These are phyloP conservation scores for Aspergillus egyptiacus DNA, from an alignment of 495 filamentous ascomycete species.

Conservation along the genomic window DNA sequence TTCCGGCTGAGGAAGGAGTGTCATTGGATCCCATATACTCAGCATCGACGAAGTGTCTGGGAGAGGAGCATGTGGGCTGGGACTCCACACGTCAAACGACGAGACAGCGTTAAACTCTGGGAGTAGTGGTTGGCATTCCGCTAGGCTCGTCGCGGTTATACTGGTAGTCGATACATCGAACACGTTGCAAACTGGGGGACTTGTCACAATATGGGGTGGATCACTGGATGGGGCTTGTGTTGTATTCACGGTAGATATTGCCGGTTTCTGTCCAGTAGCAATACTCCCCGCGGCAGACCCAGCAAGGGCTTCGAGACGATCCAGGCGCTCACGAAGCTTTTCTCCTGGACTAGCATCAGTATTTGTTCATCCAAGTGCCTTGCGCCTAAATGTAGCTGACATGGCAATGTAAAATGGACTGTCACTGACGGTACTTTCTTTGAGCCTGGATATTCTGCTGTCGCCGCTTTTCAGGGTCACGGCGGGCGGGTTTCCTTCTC, in stretches of 20 bases:
- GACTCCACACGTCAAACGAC: conserved; percentile 9
- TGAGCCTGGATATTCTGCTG: conserved; percentile 30
- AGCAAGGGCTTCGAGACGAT: conserved; percentile 20
- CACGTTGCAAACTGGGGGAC: conserved; percentile 1
- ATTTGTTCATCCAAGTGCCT: not conserved
- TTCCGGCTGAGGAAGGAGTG: conserved; percentile 3
- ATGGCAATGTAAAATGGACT: not conserved
- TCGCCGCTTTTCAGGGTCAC: conserved; percentile 25
- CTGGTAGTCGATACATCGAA: conserved; percentile 2
- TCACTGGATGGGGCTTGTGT: not conserved
- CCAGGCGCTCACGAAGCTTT: conserved; percentile 19
- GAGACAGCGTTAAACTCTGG: not conserved
- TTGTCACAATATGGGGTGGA: not conserved
- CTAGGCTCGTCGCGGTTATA: not conserved
- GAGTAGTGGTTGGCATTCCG: not conserved
- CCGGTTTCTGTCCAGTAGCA: no score
- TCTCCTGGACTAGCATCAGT: conserved; percentile 14
- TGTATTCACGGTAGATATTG: not conserved
- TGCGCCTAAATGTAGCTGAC: not conserved
- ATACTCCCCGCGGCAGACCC: conserved; percentile 6
- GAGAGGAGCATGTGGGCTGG: not conserved
- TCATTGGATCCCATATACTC: not conserved
- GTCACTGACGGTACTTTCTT: conserved; percentile 25
- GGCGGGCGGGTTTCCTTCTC: conserved; percentile 27
- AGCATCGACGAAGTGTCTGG: not conserved